Evolutionary conservation across 2,329 filamentous ascomycete species (phyloP).

Genomic region (Hymenoscyphus fraxineus): DNA sequence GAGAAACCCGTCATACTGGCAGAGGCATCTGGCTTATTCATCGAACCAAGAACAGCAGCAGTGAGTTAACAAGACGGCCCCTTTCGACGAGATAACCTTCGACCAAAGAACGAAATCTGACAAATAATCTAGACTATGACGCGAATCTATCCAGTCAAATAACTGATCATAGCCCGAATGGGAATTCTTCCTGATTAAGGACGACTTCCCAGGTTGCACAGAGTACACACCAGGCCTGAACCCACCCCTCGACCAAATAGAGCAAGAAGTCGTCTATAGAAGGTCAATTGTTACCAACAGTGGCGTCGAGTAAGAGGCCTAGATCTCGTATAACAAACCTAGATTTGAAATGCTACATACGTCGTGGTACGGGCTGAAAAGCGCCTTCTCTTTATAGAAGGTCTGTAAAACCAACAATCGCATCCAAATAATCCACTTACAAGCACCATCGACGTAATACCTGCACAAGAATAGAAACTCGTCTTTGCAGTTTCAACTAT

Average conservation of each 20-base stretch:
- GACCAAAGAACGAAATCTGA: neutral
- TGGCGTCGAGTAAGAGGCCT: slow-evolving; percentile 7
- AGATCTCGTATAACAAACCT: slow-evolving; percentile 12
- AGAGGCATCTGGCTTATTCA: slow-evolving; percentile 80
- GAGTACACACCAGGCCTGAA: neutral
- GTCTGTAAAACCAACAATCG: slow-evolving; percentile 9
- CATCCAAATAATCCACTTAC: neutral
- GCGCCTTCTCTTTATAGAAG: slow-evolving; percentile 13
- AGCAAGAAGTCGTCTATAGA: slow-evolving; percentile 1
- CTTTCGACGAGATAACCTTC: no score
- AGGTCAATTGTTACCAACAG: neutral
- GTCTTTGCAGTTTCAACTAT: neutral
- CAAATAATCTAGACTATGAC: slow-evolving; percentile 22
- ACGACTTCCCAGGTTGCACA: neutral
- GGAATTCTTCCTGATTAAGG: neutral
- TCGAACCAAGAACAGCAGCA: slow-evolving; percentile 79
- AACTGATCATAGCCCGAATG: neutral
- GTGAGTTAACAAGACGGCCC: slow-evolving; percentile 23
- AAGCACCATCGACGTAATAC: neutral
- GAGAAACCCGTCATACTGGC: slow-evolving; percentile 66
- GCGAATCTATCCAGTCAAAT: slow-evolving; percentile 24
- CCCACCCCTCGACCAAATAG: neutral
- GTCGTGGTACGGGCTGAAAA: slow-evolving; percentile 1
- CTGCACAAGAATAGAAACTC: neutral
- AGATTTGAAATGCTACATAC: slow-evolving; percentile 9